A percentile compares a stretch with the other conserved stretches of the same genome.
Evolutionary conservation across 371 early-diverging fungal species (phyloP).

Genomic region (Syncephalis plumigaleata): DNA sequence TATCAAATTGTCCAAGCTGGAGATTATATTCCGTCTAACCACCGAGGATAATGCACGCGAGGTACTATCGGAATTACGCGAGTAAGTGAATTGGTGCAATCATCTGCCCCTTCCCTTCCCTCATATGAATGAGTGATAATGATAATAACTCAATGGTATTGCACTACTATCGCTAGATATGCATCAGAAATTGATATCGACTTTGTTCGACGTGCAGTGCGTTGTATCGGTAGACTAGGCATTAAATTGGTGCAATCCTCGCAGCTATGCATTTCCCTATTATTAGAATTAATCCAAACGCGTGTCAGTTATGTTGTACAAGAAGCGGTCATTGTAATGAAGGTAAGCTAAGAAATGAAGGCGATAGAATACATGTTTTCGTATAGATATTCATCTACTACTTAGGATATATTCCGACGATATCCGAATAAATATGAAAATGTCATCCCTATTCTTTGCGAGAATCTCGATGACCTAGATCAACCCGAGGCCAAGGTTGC

Average conservation of each 20-base stretch:
- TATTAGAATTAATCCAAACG: constrained; percentile 80
- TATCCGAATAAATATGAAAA: constrained; percentile 80
- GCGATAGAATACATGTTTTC: background rate
- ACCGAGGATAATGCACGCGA: constrained; percentile 75
- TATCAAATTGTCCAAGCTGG: constrained; percentile 92
- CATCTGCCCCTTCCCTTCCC: too few species aligned
- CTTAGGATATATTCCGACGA: constrained; percentile 80
- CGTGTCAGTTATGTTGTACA: constrained; percentile 84
- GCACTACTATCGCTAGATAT: constrained; percentile 28
- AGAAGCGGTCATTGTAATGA: constrained; percentile 81
- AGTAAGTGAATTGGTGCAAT: constrained; percentile 30
- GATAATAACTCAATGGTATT: background rate
- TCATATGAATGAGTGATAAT: too few species aligned
- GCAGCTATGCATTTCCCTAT: constrained; percentile 68
- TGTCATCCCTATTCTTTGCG: constrained; percentile 73
- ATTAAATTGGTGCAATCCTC: constrained; percentile 80
- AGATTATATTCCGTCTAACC: constrained; percentile 79
- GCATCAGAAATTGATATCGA: constrained; percentile 94
- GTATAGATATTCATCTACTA: background rate
- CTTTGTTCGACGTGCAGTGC: constrained; percentile 82
- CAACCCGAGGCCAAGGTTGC: constrained; percentile 89
- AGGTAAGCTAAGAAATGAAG: too few species aligned
- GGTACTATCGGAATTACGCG: constrained; percentile 80
- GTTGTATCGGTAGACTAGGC: constrained; percentile 84
- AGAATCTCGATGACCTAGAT: constrained; percentile 72